Percentiles rank a stretch among this genome's conserved stretches.
phyloP scores from a whole-genome alignment of 2,329 filamentous ascomycete species.

The Trichoderma simmonsii region DNA sequence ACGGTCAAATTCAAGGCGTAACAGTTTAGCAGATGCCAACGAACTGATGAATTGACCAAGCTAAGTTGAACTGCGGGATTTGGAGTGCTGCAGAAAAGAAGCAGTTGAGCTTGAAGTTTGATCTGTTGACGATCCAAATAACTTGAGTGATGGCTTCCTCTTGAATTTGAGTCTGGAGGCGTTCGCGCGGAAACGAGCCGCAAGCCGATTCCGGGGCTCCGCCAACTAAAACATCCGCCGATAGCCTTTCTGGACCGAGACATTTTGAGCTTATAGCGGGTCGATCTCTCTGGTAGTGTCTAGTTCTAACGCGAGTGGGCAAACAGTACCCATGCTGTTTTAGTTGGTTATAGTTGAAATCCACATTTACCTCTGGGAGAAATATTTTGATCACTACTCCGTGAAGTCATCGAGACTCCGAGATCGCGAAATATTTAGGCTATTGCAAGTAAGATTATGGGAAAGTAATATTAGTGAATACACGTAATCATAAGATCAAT shows the following conservation, averaged over 20 bases:
- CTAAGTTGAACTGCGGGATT: background rate
- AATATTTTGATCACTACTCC: background rate
- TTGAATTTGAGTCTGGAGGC: background rate
- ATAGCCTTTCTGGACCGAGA: slow-evolving; percentile 9
- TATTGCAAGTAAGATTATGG: no score
- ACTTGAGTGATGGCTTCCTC: background rate
- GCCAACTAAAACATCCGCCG: background rate
- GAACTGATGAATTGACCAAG: background rate
- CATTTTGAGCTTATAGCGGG: background rate
- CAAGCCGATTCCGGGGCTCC: slow-evolving; percentile 1
- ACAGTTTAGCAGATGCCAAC: background rate
- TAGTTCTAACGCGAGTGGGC: background rate
- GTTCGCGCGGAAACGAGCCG: background rate
- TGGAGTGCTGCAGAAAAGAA: background rate
- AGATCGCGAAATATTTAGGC: background rate
- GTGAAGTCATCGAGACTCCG: background rate
- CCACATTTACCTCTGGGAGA: background rate
- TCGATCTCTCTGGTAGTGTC: background rate
- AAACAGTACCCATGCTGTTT: background rate
- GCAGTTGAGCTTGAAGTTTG: background rate
- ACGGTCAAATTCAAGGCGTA: background rate
- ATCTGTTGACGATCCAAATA: background rate
- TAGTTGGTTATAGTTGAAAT: background rate
- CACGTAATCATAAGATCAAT: background rate
- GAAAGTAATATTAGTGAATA: background rate